Percentiles rank a stretch among this genome's conserved stretches.
These are phyloP conservation scores for Cyclotella atomus DNA, from an alignment of 108 stramenopile genomes.

Conservation along the genomic window DNA sequence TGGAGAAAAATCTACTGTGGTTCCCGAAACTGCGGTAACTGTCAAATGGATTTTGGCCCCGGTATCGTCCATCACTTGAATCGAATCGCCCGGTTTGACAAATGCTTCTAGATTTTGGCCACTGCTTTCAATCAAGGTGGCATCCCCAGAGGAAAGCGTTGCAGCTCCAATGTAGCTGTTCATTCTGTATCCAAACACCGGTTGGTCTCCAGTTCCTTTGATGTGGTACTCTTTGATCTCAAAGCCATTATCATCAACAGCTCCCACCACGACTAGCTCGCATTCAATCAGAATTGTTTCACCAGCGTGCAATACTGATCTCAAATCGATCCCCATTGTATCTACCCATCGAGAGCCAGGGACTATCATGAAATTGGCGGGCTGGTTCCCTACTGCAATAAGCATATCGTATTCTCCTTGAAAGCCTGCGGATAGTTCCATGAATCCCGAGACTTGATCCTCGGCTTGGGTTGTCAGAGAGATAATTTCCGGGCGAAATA, in stretches of 20 bases:
- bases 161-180: constrained; percentile 52
- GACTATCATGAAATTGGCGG: constrained; percentile 38
- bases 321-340: constrained; percentile 44
- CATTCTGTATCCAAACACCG: constrained; percentile 45
- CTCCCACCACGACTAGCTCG: constrained; percentile 26
- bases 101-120: constrained; percentile 31
- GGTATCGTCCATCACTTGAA: constrained; percentile 24
- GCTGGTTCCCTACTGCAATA: constrained; percentile 26
- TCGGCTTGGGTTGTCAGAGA: constrained; percentile 37
- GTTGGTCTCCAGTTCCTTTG: constrained; percentile 22
- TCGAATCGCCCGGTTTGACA: constrained; percentile 31
- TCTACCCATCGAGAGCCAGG: constrained; percentile 37
- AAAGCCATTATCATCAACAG: constrained; percentile 28
- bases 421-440: constrained; percentile 58
- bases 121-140: constrained; percentile 17
- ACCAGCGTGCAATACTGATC: constrained; percentile 29
- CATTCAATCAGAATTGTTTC: constrained; percentile 49
- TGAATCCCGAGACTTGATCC: constrained; percentile 29
- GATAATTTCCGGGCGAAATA: constrained; percentile 45
- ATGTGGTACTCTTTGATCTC: constrained; percentile 49
- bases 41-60: constrained; percentile 30
- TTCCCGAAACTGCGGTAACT: constrained; percentile 20
- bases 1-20: constrained; percentile 32
- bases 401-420: constrained; percentile 40
- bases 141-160: constrained; percentile 26